Evolutionary conservation across 768 basidiomycete genomes (phyloP), one percentile per base, ranked within the genome.

Genomic region (Hydnomerulius pinastri): DNA sequence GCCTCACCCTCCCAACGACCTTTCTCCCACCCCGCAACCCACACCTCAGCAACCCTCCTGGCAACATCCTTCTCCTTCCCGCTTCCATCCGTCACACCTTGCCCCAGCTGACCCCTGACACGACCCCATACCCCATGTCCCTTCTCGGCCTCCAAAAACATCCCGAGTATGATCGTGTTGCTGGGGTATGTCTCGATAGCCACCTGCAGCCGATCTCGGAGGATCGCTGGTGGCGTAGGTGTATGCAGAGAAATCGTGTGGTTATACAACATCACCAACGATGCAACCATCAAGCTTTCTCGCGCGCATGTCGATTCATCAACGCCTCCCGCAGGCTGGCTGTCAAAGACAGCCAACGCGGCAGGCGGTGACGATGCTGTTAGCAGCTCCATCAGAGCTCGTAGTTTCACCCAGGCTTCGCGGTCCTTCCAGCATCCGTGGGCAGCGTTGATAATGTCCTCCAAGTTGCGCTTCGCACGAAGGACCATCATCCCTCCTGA

Each of bases 91-190:
- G 39, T 54, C n/a, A 52, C 49, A 6, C 50, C 61, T 46, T 81
- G 81, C 1, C 84, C 81, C 28, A 87, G 58, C 44, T 81, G 73
- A 13, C 71, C 66, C 51, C 85, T 70, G 27, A 91, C 80, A 21
- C 80, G 75, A 6, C 89, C 90, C 90, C 90, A 91, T 20, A 88
- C 75, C 0, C 86, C 85, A 59, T 88, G 82, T 1, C 90, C 86
- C 55, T 79, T 85, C 70, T 92, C 85, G 11, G 77, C 79, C 64
- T 91, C 89, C 54, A 92, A 64, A 62, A 92, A 88, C 57, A 90
- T 69, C 6, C 85, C 87, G 20, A 92, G 60, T 35, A 90, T 70
- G 20, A 87, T 71, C 4, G 86, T 87, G 65, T 92, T 91, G 64
- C 73, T 80, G 3, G 86, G 84, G 61, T 85, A 90, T 43, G 65